Conservation (phyloP, 106 monocot genomes). For the Dendrobium catenatum region DNA sequence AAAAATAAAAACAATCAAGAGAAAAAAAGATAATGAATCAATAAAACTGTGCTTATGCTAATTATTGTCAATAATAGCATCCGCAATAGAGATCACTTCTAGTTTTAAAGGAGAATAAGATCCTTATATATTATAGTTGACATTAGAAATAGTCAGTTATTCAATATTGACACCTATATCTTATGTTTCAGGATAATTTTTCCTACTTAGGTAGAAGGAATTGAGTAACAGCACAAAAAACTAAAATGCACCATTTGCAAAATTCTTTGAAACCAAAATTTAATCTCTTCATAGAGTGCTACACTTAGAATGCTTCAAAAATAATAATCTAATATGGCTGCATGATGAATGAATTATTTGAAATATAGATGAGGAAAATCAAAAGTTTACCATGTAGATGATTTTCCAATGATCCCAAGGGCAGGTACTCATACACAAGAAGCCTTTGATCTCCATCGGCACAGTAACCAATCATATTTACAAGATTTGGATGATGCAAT, state of each 20-base stretch:
- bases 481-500: slow-evolving; percentile 35
- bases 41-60: not conserved
- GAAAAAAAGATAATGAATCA: not conserved
- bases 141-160: not conserved
- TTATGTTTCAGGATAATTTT: not conserved
- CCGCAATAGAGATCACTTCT: not conserved
- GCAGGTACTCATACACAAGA: slow-evolving; percentile 32
- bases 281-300: not conserved
- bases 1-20: not conserved
- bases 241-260: not conserved
- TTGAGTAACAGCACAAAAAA: not conserved
- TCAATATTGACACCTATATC: not conserved
- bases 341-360: not conserved
- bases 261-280: not conserved
- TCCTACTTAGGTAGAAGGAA: not conserved
- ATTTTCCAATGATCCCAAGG: slow-evolving; percentile 33
- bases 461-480: slow-evolving; percentile 35
- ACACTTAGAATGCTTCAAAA: not conserved
- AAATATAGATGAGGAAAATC: not conserved
- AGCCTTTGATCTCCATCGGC: slow-evolving; percentile 35
- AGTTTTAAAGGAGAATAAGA: not conserved
- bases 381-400: slow-evolving; percentile 30
- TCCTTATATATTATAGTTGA: not conserved
- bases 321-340: not conserved
- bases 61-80: not conserved